A percentile compares a stretch with the other conserved stretches of the same genome.
Evolutionary conservation across 2,329 filamentous ascomycete species (phyloP).

Genomic region (Fonsecaea multimorphosa): DNA sequence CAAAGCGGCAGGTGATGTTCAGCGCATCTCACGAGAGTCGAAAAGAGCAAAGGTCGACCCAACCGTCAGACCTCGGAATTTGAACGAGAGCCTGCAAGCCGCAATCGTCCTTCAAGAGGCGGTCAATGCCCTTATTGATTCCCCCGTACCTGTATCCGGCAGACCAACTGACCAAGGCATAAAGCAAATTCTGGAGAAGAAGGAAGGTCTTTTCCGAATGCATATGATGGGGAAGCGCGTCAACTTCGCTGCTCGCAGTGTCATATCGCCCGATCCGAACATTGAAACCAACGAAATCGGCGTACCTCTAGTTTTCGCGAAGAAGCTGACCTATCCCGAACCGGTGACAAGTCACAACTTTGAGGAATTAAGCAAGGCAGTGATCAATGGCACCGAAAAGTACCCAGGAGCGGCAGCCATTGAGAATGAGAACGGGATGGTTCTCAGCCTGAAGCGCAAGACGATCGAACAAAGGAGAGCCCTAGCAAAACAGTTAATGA

Average conservation of each 20-base stretch:
- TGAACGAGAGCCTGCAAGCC: slow-evolving; percentile 74
- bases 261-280: slow-evolving; percentile 97
- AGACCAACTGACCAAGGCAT: slow-evolving; percentile 88
- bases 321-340: slow-evolving; percentile 94
- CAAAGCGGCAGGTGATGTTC: slow-evolving; percentile 73
- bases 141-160: slow-evolving; percentile 80
- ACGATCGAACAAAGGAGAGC: slow-evolving; percentile 85
- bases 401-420: slow-evolving; percentile 95
- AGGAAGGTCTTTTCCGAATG: slow-evolving; percentile 96
- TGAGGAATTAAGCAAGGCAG: slow-evolving; percentile 91
- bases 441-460: slow-evolving; percentile 86
- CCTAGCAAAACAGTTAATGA: slow-evolving; percentile 89
- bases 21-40: slow-evolving; percentile 75
- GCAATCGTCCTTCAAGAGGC: slow-evolving; percentile 85
- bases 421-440: slow-evolving; percentile 92
- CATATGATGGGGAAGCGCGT: slow-evolving; percentile 99
- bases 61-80: slow-evolving; percentile 66
- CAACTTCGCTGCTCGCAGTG: slow-evolving; percentile 95
- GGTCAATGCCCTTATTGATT: slow-evolving; percentile 93
- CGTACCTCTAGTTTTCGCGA: slow-evolving; percentile 96
- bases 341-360: slow-evolving; percentile 98
- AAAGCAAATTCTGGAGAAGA: slow-evolving; percentile 98
- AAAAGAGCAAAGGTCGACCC: slow-evolving; percentile 45
- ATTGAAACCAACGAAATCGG: slow-evolving; percentile 99
- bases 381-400: slow-evolving; percentile 90